Evolutionary conservation across 495 filamentous ascomycete genomes (phyloP).

Genomic region (Lophiostoma macrostomum): DNA sequence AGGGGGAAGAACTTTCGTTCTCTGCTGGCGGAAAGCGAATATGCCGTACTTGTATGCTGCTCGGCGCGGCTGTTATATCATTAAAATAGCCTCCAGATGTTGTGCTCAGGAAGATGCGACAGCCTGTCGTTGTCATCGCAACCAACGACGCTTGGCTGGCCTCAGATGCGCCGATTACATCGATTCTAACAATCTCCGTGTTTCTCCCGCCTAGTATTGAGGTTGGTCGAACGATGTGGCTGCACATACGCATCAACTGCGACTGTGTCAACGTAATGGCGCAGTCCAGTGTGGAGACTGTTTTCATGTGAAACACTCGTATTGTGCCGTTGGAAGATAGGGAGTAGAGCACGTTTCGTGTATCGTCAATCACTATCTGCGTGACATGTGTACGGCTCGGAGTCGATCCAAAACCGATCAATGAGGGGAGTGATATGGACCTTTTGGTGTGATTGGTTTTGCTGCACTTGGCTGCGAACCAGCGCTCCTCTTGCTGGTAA

Average conservation of each 20-base stretch:
- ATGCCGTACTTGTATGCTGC: constrained; percentile 94
- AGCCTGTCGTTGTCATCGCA: constrained; percentile 85
- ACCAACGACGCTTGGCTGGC: constrained; percentile 82
- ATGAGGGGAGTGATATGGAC: constrained; percentile 65
- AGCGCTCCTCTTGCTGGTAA: constrained; percentile 94
- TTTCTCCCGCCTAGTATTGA: constrained; percentile 60
- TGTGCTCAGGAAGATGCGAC: constrained; percentile 86
- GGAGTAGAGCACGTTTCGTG: constrained; percentile 81
- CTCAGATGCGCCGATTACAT: constrained; percentile 75
- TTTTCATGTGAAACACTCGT: constrained; percentile 74
- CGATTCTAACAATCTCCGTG: constrained; percentile 73
- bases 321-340: constrained; percentile 83
- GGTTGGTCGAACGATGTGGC: constrained; percentile 67
- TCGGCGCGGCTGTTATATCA: constrained; percentile 63
- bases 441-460: constrained; percentile 83
- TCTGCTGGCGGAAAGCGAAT: constrained; percentile 83
- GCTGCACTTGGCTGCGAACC: constrained; percentile 79
- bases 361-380: constrained; percentile 84
- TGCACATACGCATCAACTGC: constrained; percentile 63
- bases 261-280: constrained; percentile 56
- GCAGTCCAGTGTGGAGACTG: constrained; percentile 49
- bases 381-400: constrained; percentile 57
- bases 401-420: constrained; percentile 50
- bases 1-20: constrained; percentile 31
- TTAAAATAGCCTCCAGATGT: constrained; percentile 69